Percentiles rank a stretch among this genome's conserved stretches.
phyloP scores from a whole-genome alignment of 176 grass and related monocot species.

The Carex cristatella region DNA sequence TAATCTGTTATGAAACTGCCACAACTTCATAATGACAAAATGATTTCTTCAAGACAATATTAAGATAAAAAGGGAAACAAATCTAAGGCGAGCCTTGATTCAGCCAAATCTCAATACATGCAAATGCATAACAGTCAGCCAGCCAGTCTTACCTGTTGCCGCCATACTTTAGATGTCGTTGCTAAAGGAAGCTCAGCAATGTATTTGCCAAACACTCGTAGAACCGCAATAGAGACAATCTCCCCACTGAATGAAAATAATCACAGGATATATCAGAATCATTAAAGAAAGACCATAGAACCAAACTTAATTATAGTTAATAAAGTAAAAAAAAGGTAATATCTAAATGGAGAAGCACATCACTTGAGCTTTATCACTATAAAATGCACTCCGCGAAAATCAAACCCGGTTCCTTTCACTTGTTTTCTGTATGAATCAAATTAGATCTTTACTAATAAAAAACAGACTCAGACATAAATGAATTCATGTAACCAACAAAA shows the following conservation, averaged over 20 bases:
- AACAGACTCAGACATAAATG: slow-evolving; percentile 10
- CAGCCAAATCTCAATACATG: not conserved
- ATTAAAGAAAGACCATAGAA: not conserved
- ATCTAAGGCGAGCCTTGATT: not conserved
- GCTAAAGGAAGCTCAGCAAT: slow-evolving; percentile 34
- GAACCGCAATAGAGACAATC: slow-evolving; percentile 19
- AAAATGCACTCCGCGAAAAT: slow-evolving; percentile 63
- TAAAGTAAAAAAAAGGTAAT: not conserved
- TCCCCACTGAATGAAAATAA: slow-evolving; percentile 9
- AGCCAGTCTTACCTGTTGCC: not conserved
- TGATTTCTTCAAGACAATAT: not conserved
- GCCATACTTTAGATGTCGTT: slow-evolving; percentile 22
- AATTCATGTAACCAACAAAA: slow-evolving; percentile 4
- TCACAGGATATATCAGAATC: not conserved
- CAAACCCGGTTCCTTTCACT: slow-evolving; percentile 20
- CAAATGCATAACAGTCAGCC: slow-evolving; percentile 11
- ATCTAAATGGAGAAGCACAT: slow-evolving; percentile 16
- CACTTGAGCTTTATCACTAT: slow-evolving; percentile 49
- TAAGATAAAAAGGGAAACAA: slow-evolving; percentile 1
- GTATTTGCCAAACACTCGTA: slow-evolving; percentile 17
- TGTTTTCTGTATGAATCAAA: slow-evolving; percentile 42
- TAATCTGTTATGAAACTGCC: not conserved
- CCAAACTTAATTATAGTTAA: not conserved
- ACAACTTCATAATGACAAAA: not conserved
- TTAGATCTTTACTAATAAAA: slow-evolving; percentile 9